Percentiles rank a stretch among this genome's conserved stretches.
These are phyloP conservation scores for Myrmaecium sp. DNA, from an alignment of 2,329 filamentous ascomycete species.

Conservation along the genomic window DNA sequence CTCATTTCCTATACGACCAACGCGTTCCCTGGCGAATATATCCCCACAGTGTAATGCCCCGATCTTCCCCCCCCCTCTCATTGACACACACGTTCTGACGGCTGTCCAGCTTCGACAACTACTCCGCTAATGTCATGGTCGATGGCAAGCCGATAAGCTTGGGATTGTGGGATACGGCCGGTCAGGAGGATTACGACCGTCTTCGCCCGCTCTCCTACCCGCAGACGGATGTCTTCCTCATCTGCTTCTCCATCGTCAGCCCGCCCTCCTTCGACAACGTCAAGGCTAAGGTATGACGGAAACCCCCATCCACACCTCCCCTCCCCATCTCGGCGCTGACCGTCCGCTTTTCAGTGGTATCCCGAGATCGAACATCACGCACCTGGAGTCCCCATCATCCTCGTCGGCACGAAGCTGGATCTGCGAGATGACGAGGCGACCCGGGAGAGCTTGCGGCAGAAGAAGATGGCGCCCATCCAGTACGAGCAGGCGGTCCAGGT, in stretches of 20 bases:
- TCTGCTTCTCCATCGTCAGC: conserved; percentile 97
- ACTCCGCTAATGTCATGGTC: conserved; percentile 97
- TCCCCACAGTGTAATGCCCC: conserved; percentile 72
- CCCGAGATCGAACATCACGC: conserved; percentile 96
- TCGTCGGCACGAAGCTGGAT: conserved; percentile 94
- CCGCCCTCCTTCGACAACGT: conserved; percentile 98
- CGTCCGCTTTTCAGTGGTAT: conserved; percentile 55
- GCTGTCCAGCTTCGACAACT: conserved; percentile 74
- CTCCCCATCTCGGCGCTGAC: too few species aligned
- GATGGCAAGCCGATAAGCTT: conserved; percentile 95
- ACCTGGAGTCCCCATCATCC: conserved; percentile 85
- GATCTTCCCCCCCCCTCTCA: not conserved
- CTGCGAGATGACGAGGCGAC: conserved; percentile 77
- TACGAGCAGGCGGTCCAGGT: conserved; percentile 82
- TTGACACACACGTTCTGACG: conserved; percentile 12
- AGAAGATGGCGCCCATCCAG: conserved; percentile 93
- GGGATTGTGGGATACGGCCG: conserved; percentile 95
- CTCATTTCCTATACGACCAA: conserved; percentile 99
- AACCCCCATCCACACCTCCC: conserved; percentile 3
- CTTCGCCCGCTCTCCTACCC: conserved; percentile 91
- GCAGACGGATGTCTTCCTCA: conserved; percentile 94
- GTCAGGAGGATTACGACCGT: conserved; percentile 96
- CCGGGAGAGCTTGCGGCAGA: conserved; percentile 64
- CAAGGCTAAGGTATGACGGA: conserved; percentile 69
- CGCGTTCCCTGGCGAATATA: conserved; percentile 99